phyloP scores from a whole-genome alignment of 1,284 basidiomycete species.

The Trichosporon sp. region DNA sequence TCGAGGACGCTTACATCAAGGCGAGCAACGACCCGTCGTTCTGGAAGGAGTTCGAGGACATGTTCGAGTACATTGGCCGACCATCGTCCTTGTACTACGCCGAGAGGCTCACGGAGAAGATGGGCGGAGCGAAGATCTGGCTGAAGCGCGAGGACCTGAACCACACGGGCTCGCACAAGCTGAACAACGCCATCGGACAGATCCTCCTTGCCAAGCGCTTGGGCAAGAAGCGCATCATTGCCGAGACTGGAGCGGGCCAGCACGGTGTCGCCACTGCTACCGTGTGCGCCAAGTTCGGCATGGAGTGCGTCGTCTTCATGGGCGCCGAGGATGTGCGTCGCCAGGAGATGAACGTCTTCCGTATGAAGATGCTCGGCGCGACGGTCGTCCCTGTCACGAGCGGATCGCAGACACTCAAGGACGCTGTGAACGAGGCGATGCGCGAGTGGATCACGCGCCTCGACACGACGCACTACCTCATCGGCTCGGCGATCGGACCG shows the following conservation, averaged over 20 bases:
- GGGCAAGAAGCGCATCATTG: slow-evolving; percentile 95
- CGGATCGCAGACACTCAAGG: slow-evolving; percentile 92
- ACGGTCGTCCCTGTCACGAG: slow-evolving; percentile 91
- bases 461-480: slow-evolving; percentile 87
- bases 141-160: slow-evolving; percentile 68
- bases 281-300: slow-evolving; percentile 90
- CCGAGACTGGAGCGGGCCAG: slow-evolving; percentile 97
- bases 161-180: slow-evolving; percentile 95
- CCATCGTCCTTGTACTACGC: slow-evolving; percentile 67
- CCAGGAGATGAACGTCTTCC: slow-evolving; percentile 94
- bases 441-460: slow-evolving; percentile 98
- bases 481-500: slow-evolving; percentile 95
- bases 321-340: slow-evolving; percentile 95
- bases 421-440: slow-evolving; percentile 95
- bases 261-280: slow-evolving; percentile 99
- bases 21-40: slow-evolving; percentile 86
- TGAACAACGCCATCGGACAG: slow-evolving; percentile 92
- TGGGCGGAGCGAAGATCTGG: slow-evolving; percentile 92
- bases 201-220: slow-evolving; percentile 86
- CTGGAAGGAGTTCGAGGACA: slow-evolving; percentile 83
- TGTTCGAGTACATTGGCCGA: slow-evolving; percentile 86
- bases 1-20: slow-evolving; percentile 82
- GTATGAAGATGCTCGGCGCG: slow-evolving; percentile 94
- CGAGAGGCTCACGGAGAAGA: slow-evolving; percentile 63
- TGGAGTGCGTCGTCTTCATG: slow-evolving; percentile 98